These are phyloP conservation scores for Leishmania tropica DNA, from an alignment of 208 protist species.

Conservation along the genomic window DNA sequence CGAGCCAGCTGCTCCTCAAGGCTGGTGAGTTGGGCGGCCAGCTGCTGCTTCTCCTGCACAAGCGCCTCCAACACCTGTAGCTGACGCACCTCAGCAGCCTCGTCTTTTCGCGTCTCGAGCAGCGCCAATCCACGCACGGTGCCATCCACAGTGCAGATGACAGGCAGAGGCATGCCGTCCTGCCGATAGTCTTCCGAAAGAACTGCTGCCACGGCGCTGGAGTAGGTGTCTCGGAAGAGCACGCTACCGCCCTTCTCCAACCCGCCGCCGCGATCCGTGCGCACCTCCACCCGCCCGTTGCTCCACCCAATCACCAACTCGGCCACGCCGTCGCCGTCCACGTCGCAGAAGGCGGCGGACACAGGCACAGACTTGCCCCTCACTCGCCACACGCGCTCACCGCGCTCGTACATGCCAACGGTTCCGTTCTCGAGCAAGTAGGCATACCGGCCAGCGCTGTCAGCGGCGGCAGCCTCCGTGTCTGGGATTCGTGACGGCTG, in stretches of 20 bases:
- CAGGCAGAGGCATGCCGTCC: slow-evolving; percentile 75
- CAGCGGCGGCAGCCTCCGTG: neutral
- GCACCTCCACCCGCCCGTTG: slow-evolving; percentile 89
- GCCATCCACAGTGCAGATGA: slow-evolving; percentile 88
- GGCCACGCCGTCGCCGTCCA: slow-evolving; percentile 91
- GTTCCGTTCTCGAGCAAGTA: slow-evolving; percentile 94
- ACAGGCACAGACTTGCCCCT: slow-evolving; percentile 85
- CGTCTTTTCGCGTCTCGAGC: slow-evolving; percentile 46
- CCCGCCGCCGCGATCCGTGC: slow-evolving; percentile 45
- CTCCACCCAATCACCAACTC: slow-evolving; percentile 93
- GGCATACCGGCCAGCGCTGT: slow-evolving; percentile 64
- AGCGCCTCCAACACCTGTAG: slow-evolving; percentile 71
- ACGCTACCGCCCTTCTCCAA: slow-evolving; percentile 68
- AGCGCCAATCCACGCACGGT: slow-evolving; percentile 85
- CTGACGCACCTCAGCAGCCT: slow-evolving; percentile 58
- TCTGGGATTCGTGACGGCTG: neutral
- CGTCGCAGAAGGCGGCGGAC: slow-evolving; percentile 88
- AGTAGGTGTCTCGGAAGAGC: slow-evolving; percentile 82
- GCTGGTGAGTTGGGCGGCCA: slow-evolving; percentile 76
- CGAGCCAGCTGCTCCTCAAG: slow-evolving; percentile 65
- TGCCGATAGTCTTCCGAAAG: slow-evolving; percentile 91
- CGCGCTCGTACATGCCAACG: slow-evolving; percentile 89
- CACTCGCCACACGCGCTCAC: slow-evolving; percentile 84
- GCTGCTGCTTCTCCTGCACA: slow-evolving; percentile 62
- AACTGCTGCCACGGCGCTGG: slow-evolving; percentile 74